Percentiles rank a stretch among this genome's conserved stretches.
phyloP scores from a whole-genome alignment of 1,284 basidiomycete genomes.

The Termitomyces sp. region DNA sequence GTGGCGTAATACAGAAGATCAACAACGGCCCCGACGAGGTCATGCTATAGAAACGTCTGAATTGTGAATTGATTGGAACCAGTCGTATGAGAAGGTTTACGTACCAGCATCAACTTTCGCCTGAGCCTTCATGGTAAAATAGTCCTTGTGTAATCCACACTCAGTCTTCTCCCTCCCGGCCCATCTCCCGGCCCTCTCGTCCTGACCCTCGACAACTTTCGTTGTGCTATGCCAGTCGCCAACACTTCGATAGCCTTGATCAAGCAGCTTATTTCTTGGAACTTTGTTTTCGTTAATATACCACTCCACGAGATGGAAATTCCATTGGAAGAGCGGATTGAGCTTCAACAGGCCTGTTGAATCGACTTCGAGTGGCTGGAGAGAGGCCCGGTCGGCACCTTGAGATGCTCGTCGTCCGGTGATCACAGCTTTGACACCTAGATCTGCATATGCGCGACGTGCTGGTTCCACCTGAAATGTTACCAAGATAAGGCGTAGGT shows the following conservation, averaged over 20 bases:
- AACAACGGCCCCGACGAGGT: not conserved
- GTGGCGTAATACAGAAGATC: not conserved
- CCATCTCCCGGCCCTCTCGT: conserved; percentile 91
- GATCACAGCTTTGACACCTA: conserved; percentile 85
- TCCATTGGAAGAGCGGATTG: conserved; percentile 92
- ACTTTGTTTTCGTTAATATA: conserved; percentile 85
- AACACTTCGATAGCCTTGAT: conserved; percentile 89
- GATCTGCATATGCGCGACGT: conserved; percentile 78
- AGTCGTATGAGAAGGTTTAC: conserved; percentile 2
- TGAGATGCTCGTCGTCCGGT: conserved; percentile 92
- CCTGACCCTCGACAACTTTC: conserved; percentile 67
- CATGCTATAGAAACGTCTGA: conserved; percentile 1
- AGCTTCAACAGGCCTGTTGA: conserved; percentile 90
- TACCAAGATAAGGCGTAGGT: not conserved
- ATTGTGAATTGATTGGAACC: not conserved
- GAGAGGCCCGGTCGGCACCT: conserved; percentile 78
- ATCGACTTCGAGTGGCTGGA: conserved; percentile 90
- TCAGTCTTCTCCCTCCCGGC: conserved; percentile 90
- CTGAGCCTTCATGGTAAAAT: conserved; percentile 63
- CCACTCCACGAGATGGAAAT: conserved; percentile 79
- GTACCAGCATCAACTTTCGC: conserved; percentile 28
- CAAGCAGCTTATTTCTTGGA: conserved; percentile 85
- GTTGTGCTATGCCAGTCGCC: conserved; percentile 97
- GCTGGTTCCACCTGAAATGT: conserved; percentile 82
- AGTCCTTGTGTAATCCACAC: conserved; percentile 92